A percentile compares a stretch with the other conserved stretches of the same genome.
phyloP scores from a whole-genome alignment of 148 eudicot species.

The Rhododendron kiyosumense region DNA sequence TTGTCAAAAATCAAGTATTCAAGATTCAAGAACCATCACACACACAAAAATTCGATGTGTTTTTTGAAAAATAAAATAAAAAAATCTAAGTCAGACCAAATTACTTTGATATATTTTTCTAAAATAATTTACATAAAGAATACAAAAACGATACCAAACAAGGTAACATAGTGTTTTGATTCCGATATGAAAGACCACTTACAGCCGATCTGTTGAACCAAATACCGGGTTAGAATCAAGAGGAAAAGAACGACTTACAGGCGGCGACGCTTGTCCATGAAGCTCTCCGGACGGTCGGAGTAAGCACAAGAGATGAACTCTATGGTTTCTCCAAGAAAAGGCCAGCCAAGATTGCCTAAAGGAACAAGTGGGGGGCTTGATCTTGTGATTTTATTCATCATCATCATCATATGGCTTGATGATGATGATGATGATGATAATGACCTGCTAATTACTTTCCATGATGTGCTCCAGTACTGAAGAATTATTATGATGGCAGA shows the following conservation, averaged over 20 bases:
- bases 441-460: not conserved
- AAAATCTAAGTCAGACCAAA: too few relatives aligned
- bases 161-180: not conserved
- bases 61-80: too few relatives aligned
- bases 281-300: conserved; percentile 67
- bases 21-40: not conserved
- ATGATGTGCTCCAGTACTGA: not conserved
- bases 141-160: not conserved
- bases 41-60: not conserved
- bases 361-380: conserved; percentile 23
- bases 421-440: not conserved
- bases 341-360: conserved; percentile 73
- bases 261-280: conserved; percentile 80
- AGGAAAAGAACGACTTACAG: conserved; percentile 38
- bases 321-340: conserved; percentile 84
- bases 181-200: not conserved
- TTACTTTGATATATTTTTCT: not conserved
- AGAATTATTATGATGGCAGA: not conserved
- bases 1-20: not conserved
- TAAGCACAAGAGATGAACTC: conserved; percentile 83
- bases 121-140: not conserved
- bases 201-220: not conserved
- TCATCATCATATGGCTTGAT: not conserved
- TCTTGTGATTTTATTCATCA: conserved; percentile 4
- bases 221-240: not conserved